These are phyloP conservation scores for Russula sp. DNA, from an alignment of 768 basidiomycete genomes.

Conservation along the genomic window DNA sequence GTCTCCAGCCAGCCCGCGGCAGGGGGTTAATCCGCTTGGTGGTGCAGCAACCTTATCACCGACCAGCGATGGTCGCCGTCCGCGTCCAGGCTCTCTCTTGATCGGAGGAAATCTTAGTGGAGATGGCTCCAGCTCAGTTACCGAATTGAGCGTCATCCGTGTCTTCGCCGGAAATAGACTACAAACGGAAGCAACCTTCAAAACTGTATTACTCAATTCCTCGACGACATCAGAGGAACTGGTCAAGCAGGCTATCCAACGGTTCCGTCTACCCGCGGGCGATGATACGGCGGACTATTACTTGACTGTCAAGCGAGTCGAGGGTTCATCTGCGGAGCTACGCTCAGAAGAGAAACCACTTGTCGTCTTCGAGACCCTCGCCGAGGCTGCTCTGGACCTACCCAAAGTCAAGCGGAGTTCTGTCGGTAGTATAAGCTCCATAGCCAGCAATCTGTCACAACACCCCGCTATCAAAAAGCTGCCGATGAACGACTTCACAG, in stretches of 20 bases:
- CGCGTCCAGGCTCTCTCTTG: slow-evolving; percentile 75
- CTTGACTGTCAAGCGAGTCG: slow-evolving; percentile 90
- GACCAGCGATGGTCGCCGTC: slow-evolving; percentile 48
- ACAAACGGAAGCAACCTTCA: slow-evolving; percentile 95
- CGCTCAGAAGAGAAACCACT: slow-evolving; percentile 76
- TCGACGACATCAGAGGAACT: slow-evolving; percentile 83
- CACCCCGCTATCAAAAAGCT: slow-evolving; percentile 94
- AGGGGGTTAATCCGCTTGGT: slow-evolving; percentile 44
- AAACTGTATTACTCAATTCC: slow-evolving; percentile 90
- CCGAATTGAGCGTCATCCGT: slow-evolving; percentile 90
- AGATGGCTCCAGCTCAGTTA: slow-evolving; percentile 60
- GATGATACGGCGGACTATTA: slow-evolving; percentile 68
- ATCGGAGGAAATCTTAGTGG: slow-evolving; percentile 59
- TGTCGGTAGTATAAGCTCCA: slow-evolving; percentile 90
- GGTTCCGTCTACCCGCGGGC: slow-evolving; percentile 76
- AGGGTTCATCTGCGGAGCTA: slow-evolving; percentile 77
- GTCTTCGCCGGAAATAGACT: slow-evolving; percentile 91
- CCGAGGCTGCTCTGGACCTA: slow-evolving; percentile 73
- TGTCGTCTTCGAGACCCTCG: slow-evolving; percentile 82
- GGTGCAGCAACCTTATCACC: slow-evolving; percentile 42
- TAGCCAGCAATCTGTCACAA: slow-evolving; percentile 87
- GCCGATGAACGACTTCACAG: slow-evolving; percentile 96
- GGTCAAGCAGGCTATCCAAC: slow-evolving; percentile 87
- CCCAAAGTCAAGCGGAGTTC: slow-evolving; percentile 92
- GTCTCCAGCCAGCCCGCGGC: slow-evolving; percentile 69